Percentiles rank a stretch among this genome's conserved stretches.
Evolutionary conservation across 495 filamentous ascomycete genomes (phyloP).

Genomic region (Penicillium goetzii): DNA sequence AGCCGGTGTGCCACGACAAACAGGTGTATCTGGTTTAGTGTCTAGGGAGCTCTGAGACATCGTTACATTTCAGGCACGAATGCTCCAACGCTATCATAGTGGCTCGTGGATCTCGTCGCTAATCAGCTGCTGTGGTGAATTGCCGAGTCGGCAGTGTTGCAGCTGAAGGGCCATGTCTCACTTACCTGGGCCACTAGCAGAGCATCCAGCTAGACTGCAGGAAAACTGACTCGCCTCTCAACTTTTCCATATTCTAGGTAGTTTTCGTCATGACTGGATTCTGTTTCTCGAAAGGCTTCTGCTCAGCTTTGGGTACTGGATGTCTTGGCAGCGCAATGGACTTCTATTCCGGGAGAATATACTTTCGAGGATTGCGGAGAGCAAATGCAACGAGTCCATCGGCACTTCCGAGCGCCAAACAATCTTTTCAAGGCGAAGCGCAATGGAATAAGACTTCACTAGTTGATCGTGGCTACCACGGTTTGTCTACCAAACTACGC

Average conservation of each 20-base stretch:
- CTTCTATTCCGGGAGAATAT: background rate
- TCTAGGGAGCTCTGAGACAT: slow-evolving; percentile 28
- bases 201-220: background rate
- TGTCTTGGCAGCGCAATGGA: background rate
- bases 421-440: background rate
- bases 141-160: background rate
- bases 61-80: slow-evolving; percentile 30
- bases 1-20: background rate
- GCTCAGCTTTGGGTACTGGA: background rate
- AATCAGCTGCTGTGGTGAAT: background rate
- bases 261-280: background rate
- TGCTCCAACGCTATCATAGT: slow-evolving; percentile 4
- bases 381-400: background rate
- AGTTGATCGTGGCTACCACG: background rate
- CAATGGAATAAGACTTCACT: background rate
- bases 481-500: slow-evolving; percentile 6
- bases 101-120: slow-evolving; percentile 10
- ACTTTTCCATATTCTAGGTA: background rate
- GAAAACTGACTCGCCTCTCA: too few relatives aligned
- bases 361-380: background rate
- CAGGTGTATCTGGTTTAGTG: background rate
- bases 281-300: background rate
- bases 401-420: background rate
- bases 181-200: background rate
- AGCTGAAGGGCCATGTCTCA: slow-evolving; percentile 14